Percentiles rank a stretch among this genome's conserved stretches.
phyloP scores from a whole-genome alignment of 2,329 filamentous ascomycete species.

The Aspergillus ochraceoroseus region DNA sequence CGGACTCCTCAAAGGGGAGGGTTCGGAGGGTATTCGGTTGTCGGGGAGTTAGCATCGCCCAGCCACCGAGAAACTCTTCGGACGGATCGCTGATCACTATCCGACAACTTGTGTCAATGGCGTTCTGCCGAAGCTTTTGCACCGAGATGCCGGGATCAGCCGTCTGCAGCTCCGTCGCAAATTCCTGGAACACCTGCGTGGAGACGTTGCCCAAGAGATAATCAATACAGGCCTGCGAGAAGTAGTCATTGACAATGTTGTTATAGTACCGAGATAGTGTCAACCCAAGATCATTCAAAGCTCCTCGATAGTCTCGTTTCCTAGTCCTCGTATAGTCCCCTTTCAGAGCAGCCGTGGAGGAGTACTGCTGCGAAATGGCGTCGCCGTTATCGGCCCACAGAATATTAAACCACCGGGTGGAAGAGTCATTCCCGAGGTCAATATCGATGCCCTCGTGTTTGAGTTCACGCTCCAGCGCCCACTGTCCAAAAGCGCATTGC shows the following conservation, averaged over 20 bases:
- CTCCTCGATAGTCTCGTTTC: conserved; percentile 85
- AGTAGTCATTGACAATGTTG: conserved; percentile 97
- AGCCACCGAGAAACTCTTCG: conserved; percentile 83
- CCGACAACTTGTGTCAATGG: conserved; percentile 81
- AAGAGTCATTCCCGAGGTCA: conserved; percentile 67
- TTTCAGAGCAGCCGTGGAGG: conserved; percentile 90
- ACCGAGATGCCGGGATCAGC: conserved; percentile 88
- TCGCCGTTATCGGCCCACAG: conserved; percentile 98
- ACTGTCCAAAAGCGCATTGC: conserved; percentile 82
- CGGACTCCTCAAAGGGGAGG: conserved; percentile 77
- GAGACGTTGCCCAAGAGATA: conserved; percentile 87
- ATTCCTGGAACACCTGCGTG: conserved; percentile 82
- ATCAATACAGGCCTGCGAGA: conserved; percentile 90
- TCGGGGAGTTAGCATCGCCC: conserved; percentile 77
- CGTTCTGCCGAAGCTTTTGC: conserved; percentile 74
- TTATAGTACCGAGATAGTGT: conserved; percentile 70
- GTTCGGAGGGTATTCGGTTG: conserved; percentile 64
- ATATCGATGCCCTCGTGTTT: conserved; percentile 70
- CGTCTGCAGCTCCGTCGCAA: conserved; percentile 88
- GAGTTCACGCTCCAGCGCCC: conserved; percentile 74
- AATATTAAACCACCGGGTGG: conserved; percentile 89
- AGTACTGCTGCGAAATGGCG: conserved; percentile 91
- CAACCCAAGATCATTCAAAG: conserved; percentile 82
- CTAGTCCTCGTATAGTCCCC: conserved; percentile 91
- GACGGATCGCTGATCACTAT: conserved; percentile 77